Evolutionary conservation across 306 rosid genomes (phyloP).

Genomic region (Prunus padus): DNA sequence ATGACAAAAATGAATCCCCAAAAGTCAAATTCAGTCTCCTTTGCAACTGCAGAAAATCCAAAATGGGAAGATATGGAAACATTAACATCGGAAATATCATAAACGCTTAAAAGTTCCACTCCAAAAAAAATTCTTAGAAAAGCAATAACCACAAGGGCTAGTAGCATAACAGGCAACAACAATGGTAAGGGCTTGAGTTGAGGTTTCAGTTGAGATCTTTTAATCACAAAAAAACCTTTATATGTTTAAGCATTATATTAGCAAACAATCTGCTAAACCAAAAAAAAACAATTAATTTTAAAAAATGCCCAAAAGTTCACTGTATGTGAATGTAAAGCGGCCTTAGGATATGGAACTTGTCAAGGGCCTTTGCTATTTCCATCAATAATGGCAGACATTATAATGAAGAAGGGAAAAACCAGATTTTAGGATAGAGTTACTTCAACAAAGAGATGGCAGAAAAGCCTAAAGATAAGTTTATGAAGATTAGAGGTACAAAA

Average conservation of each 20-base stretch:
- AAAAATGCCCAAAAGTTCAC: background rate
- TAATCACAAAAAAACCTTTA: background rate
- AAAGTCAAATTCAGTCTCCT: slow-evolving; percentile 84
- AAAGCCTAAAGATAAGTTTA: background rate
- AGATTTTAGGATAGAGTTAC: background rate
- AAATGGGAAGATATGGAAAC: slow-evolving; percentile 15
- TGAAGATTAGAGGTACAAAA: background rate
- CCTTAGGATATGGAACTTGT: background rate
- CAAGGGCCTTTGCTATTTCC: background rate
- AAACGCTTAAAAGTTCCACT: slow-evolving; percentile 6
- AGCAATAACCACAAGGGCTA: slow-evolving; percentile 7
- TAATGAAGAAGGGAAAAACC: background rate
- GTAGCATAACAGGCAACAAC: background rate
- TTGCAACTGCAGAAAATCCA: slow-evolving; percentile 53
- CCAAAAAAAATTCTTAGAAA: slow-evolving; percentile 6
- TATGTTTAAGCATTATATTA: background rate
- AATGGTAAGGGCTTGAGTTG: background rate
- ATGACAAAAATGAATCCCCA: slow-evolving; percentile 88
- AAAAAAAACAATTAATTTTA: background rate
- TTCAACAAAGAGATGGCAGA: background rate
- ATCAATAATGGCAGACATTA: background rate
- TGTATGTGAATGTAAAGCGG: background rate
- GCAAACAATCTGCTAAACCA: background rate
- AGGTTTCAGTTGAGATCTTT: background rate
- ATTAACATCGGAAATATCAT: slow-evolving; percentile 24